Evolutionary conservation across 208 protist species (phyloP).

Genomic region (Leishmania mexicana): DNA sequence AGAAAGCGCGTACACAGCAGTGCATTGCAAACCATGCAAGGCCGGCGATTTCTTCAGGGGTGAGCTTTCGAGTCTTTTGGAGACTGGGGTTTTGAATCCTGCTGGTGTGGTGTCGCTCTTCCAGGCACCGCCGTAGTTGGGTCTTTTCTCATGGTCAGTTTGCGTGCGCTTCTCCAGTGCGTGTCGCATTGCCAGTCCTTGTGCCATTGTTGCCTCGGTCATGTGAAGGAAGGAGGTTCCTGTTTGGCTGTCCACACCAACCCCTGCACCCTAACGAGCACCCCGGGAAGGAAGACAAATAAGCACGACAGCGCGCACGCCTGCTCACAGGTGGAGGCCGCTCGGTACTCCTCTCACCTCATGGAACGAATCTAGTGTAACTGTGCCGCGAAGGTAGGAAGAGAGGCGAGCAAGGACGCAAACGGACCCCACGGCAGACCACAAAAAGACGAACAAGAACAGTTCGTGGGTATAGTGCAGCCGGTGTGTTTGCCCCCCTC

Average conservation of each 20-base stretch:
- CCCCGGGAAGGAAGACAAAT: background rate
- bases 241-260: background rate
- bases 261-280: background rate
- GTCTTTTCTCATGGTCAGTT: background rate
- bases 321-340: background rate
- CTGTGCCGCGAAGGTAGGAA: background rate
- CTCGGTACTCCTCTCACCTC: background rate
- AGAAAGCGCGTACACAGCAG: background rate
- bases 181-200: background rate
- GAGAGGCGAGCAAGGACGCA: background rate
- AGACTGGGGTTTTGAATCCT: constrained; percentile 30
- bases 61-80: constrained; percentile 29
- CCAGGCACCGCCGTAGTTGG: background rate
- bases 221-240: background rate
- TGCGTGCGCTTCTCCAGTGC: background rate
- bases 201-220: background rate
- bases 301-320: background rate
- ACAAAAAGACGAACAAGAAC: background rate
- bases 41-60: constrained; percentile 24
- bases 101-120: constrained; percentile 30
- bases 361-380: background rate
- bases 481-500: background rate
- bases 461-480: background rate
- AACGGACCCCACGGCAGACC: background rate
- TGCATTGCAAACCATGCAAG: constrained; percentile 9